Percentiles rank a stretch among this genome's conserved stretches.
phyloP scores from a whole-genome alignment of 768 basidiomycete genomes.

The Cyclocybe aegerita region DNA sequence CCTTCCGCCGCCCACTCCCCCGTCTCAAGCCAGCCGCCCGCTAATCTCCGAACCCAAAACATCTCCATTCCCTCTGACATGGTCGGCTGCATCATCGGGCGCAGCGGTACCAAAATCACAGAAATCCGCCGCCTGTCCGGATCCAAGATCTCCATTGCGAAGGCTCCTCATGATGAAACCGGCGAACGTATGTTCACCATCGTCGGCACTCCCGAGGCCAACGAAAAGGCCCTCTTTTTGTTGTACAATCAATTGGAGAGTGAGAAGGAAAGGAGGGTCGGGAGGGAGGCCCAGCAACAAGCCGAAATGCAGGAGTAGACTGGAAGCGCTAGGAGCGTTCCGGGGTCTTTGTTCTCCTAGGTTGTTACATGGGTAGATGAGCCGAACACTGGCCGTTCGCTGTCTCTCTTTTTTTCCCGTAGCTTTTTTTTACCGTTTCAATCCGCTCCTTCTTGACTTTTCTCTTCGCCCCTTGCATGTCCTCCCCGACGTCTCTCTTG shows the following conservation, averaged over 20 bases:
- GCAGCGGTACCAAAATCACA: constrained; percentile 97
- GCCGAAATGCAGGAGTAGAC: constrained; percentile 53
- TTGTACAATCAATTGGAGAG: constrained; percentile 96
- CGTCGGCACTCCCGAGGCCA: constrained; percentile 91
- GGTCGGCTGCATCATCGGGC: constrained; percentile 97
- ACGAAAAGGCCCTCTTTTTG: constrained; percentile 96
- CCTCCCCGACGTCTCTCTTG: constrained; percentile 12
- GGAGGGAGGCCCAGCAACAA: constrained; percentile 79
- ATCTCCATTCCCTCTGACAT: constrained; percentile 99
- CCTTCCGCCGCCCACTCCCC: constrained; percentile 46
- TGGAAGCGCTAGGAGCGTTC: background rate
- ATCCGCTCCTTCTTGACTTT: constrained; percentile 10
- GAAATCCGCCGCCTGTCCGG: constrained; percentile 98
- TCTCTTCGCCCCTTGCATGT: background rate
- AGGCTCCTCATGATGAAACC: constrained; percentile 98
- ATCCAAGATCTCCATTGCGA: constrained; percentile 97
- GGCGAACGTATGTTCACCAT: constrained; percentile 99
- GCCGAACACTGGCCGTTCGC: constrained; percentile 3
- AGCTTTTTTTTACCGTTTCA: constrained; percentile 4
- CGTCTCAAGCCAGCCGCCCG: constrained; percentile 53
- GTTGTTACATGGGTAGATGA: constrained; percentile 7
- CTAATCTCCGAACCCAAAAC: constrained; percentile 95
- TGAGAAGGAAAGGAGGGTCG: constrained; percentile 93
- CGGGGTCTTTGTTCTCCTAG: constrained; percentile 3
- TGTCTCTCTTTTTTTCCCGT: constrained; percentile 7